Evolutionary conservation across 108 stramenopile species (phyloP).

Genomic region (Phaeodactylum tricornutum): DNA sequence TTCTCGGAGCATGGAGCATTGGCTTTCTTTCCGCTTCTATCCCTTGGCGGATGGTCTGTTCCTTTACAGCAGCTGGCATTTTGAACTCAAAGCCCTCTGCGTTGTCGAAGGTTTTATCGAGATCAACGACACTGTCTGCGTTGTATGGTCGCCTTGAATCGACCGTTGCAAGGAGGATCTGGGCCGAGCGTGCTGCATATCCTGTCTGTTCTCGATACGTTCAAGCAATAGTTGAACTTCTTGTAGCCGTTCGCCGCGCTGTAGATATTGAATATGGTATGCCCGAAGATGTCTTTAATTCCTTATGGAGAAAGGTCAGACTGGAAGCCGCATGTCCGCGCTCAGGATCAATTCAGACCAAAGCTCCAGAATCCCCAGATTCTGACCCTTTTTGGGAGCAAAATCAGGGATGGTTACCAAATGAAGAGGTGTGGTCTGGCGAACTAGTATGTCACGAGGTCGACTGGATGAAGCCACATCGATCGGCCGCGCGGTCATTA

Average conservation of each 20-base stretch:
- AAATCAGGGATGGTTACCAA: slow-evolving; percentile 58
- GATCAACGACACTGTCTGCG: slow-evolving; percentile 29
- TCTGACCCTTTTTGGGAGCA: slow-evolving; percentile 35
- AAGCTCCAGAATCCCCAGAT: background rate
- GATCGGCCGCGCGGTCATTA: slow-evolving; percentile 51
- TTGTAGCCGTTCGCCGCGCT: slow-evolving; percentile 35
- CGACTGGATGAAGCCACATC: slow-evolving; percentile 57
- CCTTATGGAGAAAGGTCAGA: slow-evolving; percentile 15
- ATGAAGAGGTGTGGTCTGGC: slow-evolving; percentile 70
- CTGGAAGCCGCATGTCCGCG: slow-evolving; percentile 61
- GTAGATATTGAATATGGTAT: slow-evolving; percentile 1
- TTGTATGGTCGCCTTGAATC: slow-evolving; percentile 50
- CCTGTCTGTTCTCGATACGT: slow-evolving; percentile 77
- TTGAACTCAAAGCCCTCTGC: slow-evolving; percentile 44
- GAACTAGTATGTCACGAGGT: slow-evolving; percentile 41
- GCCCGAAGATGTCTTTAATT: slow-evolving; percentile 15
- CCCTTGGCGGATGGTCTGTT: slow-evolving; percentile 78
- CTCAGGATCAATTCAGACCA: background rate
- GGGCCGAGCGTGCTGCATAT: slow-evolving; percentile 77
- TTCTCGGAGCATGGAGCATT: slow-evolving; percentile 76
- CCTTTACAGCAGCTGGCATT: slow-evolving; percentile 60
- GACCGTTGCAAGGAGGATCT: slow-evolving; percentile 50
- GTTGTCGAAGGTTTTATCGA: slow-evolving; percentile 21
- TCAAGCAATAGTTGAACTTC: slow-evolving; percentile 72
- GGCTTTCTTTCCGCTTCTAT: slow-evolving; percentile 69